A percentile compares a stretch with the other conserved stretches of the same genome.
Evolutionary conservation across 1,139 yeast species (phyloP).

Genomic region (Candida sojae): DNA sequence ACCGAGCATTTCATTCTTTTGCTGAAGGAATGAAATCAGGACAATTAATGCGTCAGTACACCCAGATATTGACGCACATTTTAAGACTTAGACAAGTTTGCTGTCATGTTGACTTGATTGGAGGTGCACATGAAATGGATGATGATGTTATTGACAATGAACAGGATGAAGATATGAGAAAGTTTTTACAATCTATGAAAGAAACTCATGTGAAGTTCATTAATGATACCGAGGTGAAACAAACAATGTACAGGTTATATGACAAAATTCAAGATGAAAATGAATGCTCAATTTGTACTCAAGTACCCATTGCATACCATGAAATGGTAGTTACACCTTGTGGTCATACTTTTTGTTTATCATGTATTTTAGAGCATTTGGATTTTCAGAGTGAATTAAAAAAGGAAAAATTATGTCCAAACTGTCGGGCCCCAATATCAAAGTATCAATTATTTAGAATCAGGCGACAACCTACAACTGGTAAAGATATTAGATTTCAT

Average conservation of each 20-base stretch:
- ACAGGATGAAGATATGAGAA: constrained; percentile 15
- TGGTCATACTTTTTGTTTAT: constrained; percentile 76
- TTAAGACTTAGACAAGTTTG: constrained; percentile 84
- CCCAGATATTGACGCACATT: constrained; percentile 81
- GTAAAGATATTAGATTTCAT: constrained; percentile 37
- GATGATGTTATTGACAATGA: constrained; percentile 28
- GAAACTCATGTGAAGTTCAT: constrained; percentile 31
- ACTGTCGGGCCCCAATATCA: constrained; percentile 52
- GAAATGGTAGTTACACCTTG: constrained; percentile 74
- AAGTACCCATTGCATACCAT: constrained; percentile 55
- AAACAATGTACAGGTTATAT: constrained; percentile 28
- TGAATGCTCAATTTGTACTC: constrained; percentile 87
- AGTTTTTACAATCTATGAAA: constrained; percentile 17
- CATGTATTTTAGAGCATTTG: constrained; percentile 74
- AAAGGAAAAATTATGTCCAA: constrained; percentile 54
- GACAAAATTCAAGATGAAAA: constrained; percentile 37
- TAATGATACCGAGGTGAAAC: constrained; percentile 32
- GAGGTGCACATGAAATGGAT: constrained; percentile 41
- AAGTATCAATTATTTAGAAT: constrained; percentile 45
- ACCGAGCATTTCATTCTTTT: constrained; percentile 69
- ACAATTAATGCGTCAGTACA: constrained; percentile 68
- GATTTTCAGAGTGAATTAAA: constrained; percentile 38
- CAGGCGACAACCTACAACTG: constrained; percentile 27
- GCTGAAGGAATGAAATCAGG: constrained; percentile 65
- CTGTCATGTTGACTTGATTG: constrained; percentile 74